phyloP scores from a whole-genome alignment of 1,284 basidiomycete genomes.

The Earliella scabrosa region DNA sequence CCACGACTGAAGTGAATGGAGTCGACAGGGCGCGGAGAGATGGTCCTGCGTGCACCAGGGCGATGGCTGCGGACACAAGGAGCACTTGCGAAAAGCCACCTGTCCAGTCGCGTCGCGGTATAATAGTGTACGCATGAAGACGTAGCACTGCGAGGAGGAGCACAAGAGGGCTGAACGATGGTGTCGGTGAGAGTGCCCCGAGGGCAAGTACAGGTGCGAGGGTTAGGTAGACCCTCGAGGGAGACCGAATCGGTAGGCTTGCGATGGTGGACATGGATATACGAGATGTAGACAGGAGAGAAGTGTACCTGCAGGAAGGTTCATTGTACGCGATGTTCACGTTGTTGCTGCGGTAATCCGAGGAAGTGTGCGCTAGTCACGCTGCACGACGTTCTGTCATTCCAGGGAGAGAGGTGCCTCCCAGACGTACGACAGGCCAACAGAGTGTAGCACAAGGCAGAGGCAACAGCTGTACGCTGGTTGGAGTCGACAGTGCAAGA shows the following conservation, averaged over 20 bases:
- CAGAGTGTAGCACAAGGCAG: too few species aligned
- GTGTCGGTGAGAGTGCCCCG: constrained; percentile 53
- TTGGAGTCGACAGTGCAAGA: too few species aligned
- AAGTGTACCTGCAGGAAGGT: not conserved
- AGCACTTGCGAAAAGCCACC: constrained; percentile 43
- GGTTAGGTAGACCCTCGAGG: constrained; percentile 39
- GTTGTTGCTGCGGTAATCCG: too few species aligned
- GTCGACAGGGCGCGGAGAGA: constrained; percentile 62
- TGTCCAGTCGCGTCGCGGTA: constrained; percentile 38
- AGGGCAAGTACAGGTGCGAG: constrained; percentile 42
- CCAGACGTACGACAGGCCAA: too few species aligned
- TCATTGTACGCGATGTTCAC: too few species aligned
- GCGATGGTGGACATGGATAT: constrained; percentile 9
- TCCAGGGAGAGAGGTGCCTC: too few species aligned
- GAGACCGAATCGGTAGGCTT: constrained; percentile 14
- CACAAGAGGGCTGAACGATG: constrained; percentile 53
- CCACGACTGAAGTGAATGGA: constrained; percentile 47
- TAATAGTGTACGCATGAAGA: constrained; percentile 51
- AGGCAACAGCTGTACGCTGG: too few species aligned
- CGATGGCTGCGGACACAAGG: constrained; percentile 49
- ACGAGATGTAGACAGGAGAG: not conserved
- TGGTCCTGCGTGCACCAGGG: constrained; percentile 50
- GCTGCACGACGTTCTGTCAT: too few species aligned
- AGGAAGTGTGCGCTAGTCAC: too few species aligned
- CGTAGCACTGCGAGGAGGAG: constrained; percentile 51